These are phyloP conservation scores for Mimosa bimucronata DNA, from an alignment of 306 rosid genomes.

Conservation along the genomic window DNA sequence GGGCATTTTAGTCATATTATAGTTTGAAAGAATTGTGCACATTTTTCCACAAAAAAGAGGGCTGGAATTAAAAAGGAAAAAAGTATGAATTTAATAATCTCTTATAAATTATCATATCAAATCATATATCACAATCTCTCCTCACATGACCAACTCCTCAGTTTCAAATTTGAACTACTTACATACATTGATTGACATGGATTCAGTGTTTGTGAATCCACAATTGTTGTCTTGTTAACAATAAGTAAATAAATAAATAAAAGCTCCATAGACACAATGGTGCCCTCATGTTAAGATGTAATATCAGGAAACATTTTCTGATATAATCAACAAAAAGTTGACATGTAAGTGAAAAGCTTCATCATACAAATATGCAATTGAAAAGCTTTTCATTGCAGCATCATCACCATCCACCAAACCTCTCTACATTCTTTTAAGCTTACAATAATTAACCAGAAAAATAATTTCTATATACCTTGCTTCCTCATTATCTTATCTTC, in stretches of 20 bases:
- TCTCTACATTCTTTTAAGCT: slow-evolving; percentile 18
- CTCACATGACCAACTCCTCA: not conserved
- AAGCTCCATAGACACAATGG: not conserved
- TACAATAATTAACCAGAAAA: not conserved
- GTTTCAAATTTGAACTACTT: not conserved
- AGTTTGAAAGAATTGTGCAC: too few species aligned
- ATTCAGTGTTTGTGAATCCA: not conserved
- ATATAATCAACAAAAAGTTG: not conserved
- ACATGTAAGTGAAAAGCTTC: slow-evolving; percentile 23
- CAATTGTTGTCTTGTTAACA: too few species aligned
- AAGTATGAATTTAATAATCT: too few species aligned
- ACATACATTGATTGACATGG: not conserved
- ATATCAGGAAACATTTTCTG: not conserved
- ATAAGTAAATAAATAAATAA: not conserved
- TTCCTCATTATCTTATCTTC: slow-evolving; percentile 54
- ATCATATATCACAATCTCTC: not conserved
- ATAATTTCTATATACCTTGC: slow-evolving; percentile 41
- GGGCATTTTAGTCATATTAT: too few species aligned
- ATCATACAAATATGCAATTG: slow-evolving; percentile 22
- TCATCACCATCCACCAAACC: not conserved
- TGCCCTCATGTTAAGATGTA: not conserved
- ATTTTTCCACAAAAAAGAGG: not conserved
- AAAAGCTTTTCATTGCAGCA: slow-evolving; percentile 30
- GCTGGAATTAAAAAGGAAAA: not conserved
- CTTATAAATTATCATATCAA: too few species aligned